A percentile compares a stretch with the other conserved stretches of the same genome.
Conservation (phyloP, 1,139 yeast genomes). For the Hyphopichia burtonii region DNA sequence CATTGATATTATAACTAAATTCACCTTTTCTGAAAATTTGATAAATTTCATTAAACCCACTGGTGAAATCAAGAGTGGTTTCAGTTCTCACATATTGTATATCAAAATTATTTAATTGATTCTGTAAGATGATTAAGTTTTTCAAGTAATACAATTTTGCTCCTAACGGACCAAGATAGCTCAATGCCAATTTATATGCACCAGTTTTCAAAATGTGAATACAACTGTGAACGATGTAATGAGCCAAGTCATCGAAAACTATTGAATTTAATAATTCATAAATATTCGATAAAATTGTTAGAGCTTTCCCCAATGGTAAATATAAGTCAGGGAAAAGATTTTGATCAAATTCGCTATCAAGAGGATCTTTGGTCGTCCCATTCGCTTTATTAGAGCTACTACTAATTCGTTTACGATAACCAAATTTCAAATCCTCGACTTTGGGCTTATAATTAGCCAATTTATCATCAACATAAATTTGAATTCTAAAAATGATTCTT, state of each 20-base stretch:
- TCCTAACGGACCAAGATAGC: conserved; percentile 48
- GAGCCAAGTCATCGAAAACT: conserved; percentile 88
- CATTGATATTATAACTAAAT: conserved; percentile 27
- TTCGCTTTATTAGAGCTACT: not conserved
- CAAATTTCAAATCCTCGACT: conserved; percentile 62
- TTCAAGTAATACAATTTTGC: conserved; percentile 68
- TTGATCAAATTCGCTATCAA: conserved; percentile 37
- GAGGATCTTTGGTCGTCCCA: conserved; percentile 1
- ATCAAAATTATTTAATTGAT: conserved; percentile 75
- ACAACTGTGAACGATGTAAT: conserved; percentile 79
- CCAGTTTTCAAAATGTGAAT: conserved; percentile 52
- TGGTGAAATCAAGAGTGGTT: conserved; percentile 72
- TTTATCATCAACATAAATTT: conserved; percentile 66
- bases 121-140: conserved; percentile 67
- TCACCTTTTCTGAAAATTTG: conserved; percentile 40
- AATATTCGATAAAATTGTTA: conserved; percentile 71
- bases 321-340: conserved; percentile 56
- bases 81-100: conserved; percentile 75
- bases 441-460: conserved; percentile 67
- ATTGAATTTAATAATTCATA: conserved; percentile 74
- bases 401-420: conserved; percentile 40
- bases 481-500: conserved; percentile 75
- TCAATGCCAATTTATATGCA: conserved; percentile 47
- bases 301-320: conserved; percentile 72
- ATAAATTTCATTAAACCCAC: conserved; percentile 63